Base-by-base conservation (phyloP, 2,329 filamentous ascomycete genomes). In the Westerdykella sp. region DNA sequence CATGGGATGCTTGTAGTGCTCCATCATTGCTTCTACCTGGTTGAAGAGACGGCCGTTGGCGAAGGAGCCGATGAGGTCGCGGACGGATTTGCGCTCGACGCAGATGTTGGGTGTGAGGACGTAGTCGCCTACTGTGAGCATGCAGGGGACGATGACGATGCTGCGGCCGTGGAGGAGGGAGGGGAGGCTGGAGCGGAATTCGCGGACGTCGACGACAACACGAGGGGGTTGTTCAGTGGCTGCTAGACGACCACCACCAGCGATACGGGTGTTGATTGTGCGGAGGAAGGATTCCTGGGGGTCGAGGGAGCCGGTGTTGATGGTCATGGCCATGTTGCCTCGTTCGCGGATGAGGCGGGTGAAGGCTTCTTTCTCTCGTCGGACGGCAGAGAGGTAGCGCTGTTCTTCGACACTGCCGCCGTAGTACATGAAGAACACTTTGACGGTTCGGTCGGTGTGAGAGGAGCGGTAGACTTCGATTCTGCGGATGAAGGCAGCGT, bases 371-470 rank as follows among this genome's bases (percentile, higher is more conserved):
- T 98, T 98, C 63, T 98, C 93, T 45, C 88, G 80, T n/a, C 93
- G 80, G 2, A 97, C 88, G 0, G 84, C 81, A 16, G 87, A 87
- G 2, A 97, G 77, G 60, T 96, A 97, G 18, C 87, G 81, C 65
- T 97, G 91, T 66, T 98, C 93, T 68, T 98, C 91, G 1, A 97
- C 90, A 1, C 89, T 96, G 3, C 85, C 85, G 28, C 87, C 85
- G 51, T 98, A 98, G 70, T 95, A 97, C 74, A 97, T 81, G 65
- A 97, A 97, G 70, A 96, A 98, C 1, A 95, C 90, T 35, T 88
- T 80, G 34, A 97, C 87, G 57, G 87, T 89, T 30, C 89, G 77
- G 63, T 91, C 87, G 45, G 83, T 85, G 68, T 98, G 93, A 9
- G 90, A 96, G 41, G 89, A 95, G 32, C 93, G 83, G 68, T 97